Conservation (phyloP, 345 rosid genomes). For the Boechera stricta region DNA sequence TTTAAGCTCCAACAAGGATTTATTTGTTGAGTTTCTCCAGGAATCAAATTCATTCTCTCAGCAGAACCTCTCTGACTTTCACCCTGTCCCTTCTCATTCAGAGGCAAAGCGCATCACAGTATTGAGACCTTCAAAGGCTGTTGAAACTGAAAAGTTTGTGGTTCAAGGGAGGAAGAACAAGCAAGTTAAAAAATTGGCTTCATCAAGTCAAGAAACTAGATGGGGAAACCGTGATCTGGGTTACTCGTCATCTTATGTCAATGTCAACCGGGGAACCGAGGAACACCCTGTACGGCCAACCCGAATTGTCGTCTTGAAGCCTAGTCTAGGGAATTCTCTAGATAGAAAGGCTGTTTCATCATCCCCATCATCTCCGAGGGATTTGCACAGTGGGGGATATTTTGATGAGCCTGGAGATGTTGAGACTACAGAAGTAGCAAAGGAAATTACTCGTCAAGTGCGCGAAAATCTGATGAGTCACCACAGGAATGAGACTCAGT, state of each 20-base stretch:
- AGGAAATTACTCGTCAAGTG: conserved; percentile 60
- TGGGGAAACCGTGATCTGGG: conserved; percentile 55
- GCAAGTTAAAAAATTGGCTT: conserved; percentile 51
- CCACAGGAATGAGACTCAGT: conserved; percentile 71
- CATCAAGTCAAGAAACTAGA: conserved; percentile 47
- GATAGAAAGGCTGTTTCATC: conserved; percentile 58
- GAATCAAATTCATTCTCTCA: conserved; percentile 66
- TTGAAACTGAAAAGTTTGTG: conserved; percentile 58
- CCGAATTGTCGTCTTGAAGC: conserved; percentile 88
- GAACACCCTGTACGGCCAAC: conserved; percentile 75
- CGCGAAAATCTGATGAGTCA: conserved; percentile 62
- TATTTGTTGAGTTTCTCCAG: conserved; percentile 73
- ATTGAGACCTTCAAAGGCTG: conserved; percentile 80
- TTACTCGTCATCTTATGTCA: conserved; percentile 49
- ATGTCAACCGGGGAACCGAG: conserved; percentile 52
- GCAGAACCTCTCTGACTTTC: conserved; percentile 50
- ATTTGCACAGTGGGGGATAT: conserved; percentile 48
- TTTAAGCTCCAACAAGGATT: conserved; percentile 75
- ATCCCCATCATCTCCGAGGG: conserved; percentile 59
- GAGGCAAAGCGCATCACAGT: conserved; percentile 87
- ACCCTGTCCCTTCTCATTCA: conserved; percentile 59
- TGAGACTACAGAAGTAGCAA: conserved; percentile 70
- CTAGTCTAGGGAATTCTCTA: conserved; percentile 67
- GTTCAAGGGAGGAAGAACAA: conserved; percentile 56
- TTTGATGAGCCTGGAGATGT: conserved; percentile 60